Conservation (phyloP, 116 monocot species). For the Papilionanthe hybrid region DNA sequence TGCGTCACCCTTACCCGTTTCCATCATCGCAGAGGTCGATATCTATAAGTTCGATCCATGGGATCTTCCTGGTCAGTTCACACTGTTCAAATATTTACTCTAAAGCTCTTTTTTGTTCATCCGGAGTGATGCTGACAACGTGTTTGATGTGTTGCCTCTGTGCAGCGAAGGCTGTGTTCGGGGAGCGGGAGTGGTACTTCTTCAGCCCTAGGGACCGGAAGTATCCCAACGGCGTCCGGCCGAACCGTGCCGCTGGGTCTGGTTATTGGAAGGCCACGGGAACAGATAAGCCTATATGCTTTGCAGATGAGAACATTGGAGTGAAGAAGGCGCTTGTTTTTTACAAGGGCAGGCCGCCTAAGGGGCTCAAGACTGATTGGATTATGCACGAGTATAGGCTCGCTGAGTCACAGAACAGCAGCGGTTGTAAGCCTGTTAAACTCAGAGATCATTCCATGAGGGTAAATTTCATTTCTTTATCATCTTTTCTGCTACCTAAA, state of each 20-base stretch:
- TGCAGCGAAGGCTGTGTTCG: constrained; percentile 21
- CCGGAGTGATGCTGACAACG: not conserved
- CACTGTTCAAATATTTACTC: not conserved
- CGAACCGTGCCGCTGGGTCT: no score
- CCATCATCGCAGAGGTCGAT: constrained; percentile 17
- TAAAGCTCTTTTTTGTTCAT: not conserved
- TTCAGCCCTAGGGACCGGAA: no score
- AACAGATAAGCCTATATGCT: no score
- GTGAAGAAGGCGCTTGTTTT: constrained; percentile 18
- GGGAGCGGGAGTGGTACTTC: constrained; percentile 24
- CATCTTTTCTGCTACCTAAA: no score
- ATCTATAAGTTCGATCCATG: constrained; percentile 75
- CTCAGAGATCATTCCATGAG: constrained; percentile 16
- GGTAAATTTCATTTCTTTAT: not conserved
- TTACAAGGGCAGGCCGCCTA: constrained; percentile 21
- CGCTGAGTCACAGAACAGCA: constrained; percentile 11
- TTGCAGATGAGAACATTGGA: no score
- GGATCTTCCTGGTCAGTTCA: constrained; percentile 48
- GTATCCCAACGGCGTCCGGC: no score
- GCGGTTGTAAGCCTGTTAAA: constrained; percentile 3
- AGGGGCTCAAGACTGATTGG: constrained; percentile 47
- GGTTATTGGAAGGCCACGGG: no score
- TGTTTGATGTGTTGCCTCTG: not conserved
- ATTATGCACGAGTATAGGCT: constrained; percentile 64
- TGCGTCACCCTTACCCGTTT: constrained; percentile 47